A percentile compares a stretch with the other conserved stretches of the same genome.
Conservation (phyloP, 1,284 basidiomycete genomes). For the Puccinia novopanici region DNA sequence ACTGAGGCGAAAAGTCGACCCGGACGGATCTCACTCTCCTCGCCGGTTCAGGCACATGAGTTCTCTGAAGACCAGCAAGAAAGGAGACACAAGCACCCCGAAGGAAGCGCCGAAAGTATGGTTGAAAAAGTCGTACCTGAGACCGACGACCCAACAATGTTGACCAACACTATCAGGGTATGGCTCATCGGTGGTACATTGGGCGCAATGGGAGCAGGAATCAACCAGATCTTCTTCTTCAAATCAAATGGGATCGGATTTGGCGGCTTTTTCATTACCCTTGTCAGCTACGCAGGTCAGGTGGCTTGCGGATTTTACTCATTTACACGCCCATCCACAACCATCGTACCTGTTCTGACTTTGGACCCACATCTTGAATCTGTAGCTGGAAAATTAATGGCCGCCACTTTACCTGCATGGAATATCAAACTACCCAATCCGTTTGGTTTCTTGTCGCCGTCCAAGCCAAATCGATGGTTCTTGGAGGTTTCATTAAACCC, state of each 20-base stretch:
- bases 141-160: conserved; percentile 64
- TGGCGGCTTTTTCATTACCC: conserved; percentile 16
- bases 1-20: conserved; percentile 17
- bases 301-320: neutral
- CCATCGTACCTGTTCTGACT: neutral
- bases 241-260: conserved; percentile 31
- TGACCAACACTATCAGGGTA: conserved; percentile 64
- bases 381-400: conserved; percentile 37
- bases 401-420: conserved; percentile 15
- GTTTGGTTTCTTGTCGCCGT: conserved; percentile 18
- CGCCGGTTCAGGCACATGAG: neutral
- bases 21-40: neutral
- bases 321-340: neutral
- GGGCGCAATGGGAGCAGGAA: conserved; percentile 63
- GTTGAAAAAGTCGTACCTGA: conserved; percentile 60
- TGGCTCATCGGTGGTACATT: conserved; percentile 63
- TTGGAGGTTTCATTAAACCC: conserved; percentile 60
- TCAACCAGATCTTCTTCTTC: conserved; percentile 59
- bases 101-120: conserved; percentile 19
- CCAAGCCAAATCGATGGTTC: conserved; percentile 24
- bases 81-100: conserved; percentile 4
- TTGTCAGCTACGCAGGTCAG: conserved; percentile 35
- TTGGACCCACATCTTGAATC: conserved; percentile 33
- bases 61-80: neutral
- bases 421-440: conserved; percentile 24